Evolutionary conservation across 2,329 filamentous ascomycete genomes (phyloP).

Genomic region (Diaporthe sp.): DNA sequence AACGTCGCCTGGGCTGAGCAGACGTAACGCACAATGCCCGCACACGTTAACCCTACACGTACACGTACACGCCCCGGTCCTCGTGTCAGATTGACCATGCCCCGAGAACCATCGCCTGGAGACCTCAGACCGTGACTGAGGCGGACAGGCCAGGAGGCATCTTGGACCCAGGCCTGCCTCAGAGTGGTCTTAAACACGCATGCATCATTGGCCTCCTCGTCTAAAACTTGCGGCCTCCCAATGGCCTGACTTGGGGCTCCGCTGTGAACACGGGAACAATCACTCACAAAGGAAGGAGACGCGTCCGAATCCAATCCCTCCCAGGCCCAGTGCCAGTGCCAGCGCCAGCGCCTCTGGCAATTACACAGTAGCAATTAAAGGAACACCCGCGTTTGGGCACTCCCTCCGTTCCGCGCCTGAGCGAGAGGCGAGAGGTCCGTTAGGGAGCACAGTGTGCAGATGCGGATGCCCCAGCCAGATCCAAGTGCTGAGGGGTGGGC

Average conservation of each 20-base stretch:
- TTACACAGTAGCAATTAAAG: constrained; percentile 20
- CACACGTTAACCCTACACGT: neutral
- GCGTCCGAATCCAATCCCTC: constrained; percentile 9
- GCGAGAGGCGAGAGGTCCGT: neutral
- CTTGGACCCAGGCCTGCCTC: neutral
- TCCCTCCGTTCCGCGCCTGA: constrained; percentile 1
- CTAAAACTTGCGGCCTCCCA: constrained; percentile 22
- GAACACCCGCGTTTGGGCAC: constrained; percentile 17
- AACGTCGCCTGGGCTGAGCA: neutral
- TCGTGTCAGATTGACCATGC: constrained; percentile 30
- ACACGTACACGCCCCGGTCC: constrained; percentile 9
- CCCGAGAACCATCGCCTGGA: neutral
- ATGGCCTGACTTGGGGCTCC: neutral
- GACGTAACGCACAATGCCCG: constrained; percentile 12
- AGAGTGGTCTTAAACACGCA: constrained; percentile 25
- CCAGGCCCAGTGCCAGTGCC: neutral
- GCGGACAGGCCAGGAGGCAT: neutral
- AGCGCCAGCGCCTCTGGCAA: constrained; percentile 6
- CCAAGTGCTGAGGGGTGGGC: neutral
- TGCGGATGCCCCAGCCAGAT: neutral
- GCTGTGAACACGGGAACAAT: neutral
- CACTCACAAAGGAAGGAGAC: neutral
- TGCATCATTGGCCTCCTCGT: constrained; percentile 14
- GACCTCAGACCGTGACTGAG: neutral
- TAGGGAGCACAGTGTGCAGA: constrained; percentile 20